These are phyloP conservation scores for Pichia sp. DNA, from an alignment of 1,139 yeast species.

Conservation along the genomic window DNA sequence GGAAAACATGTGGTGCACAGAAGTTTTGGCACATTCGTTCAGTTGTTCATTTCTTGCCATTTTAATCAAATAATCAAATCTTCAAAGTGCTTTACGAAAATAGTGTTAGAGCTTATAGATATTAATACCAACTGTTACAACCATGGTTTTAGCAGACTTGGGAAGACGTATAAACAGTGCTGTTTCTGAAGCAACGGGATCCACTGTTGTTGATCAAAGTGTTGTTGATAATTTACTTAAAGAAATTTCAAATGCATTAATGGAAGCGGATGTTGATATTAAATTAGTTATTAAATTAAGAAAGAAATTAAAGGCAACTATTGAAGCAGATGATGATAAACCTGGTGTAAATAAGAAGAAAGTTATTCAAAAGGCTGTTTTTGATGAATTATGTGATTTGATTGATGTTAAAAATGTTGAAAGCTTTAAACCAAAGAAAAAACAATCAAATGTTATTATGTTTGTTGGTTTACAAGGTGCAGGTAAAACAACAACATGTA, in stretches of 20 bases:
- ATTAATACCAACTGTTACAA: not conserved
- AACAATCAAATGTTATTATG: conserved; percentile 72
- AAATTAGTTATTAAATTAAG: conserved; percentile 72
- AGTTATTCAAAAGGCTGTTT: conserved; percentile 83
- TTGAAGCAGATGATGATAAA: conserved; percentile 43
- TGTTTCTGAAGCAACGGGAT: conserved; percentile 60
- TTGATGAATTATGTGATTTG: conserved; percentile 80
- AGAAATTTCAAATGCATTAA: conserved; percentile 80
- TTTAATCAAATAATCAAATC: not conserved
- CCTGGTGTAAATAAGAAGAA: conserved; percentile 64
- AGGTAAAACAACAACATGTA: conserved; percentile 97
- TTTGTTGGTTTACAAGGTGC: conserved; percentile 98
- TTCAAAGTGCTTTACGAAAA: too few relatives aligned
- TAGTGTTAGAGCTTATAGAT: not conserved
- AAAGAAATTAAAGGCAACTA: conserved; percentile 60
- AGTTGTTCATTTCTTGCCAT: not conserved
- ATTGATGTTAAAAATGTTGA: conserved; percentile 60
- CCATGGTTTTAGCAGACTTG: conserved; percentile 91
- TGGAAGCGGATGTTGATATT: conserved; percentile 90
- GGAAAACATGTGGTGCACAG: not conserved
- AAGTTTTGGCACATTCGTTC: not conserved
- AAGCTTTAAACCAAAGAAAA: conserved; percentile 84
- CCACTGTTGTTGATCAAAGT: conserved; percentile 52
- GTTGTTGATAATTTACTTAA: conserved; percentile 69
- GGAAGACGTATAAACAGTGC: conserved; percentile 81